Evolutionary conservation across 495 filamentous ascomycete genomes (phyloP).

Genomic region (Penicillium simplicissimum): DNA sequence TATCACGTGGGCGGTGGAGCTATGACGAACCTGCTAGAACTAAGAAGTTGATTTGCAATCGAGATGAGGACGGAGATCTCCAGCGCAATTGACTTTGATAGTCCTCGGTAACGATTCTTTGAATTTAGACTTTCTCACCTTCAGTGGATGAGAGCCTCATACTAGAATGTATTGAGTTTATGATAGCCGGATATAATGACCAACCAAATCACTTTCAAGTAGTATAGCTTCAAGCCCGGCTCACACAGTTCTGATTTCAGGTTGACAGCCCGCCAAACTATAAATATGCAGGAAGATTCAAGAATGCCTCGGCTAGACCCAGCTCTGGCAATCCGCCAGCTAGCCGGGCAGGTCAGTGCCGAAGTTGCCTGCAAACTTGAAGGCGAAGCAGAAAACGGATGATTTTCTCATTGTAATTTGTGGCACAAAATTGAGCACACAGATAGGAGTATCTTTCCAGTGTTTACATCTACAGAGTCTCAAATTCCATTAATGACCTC

Average conservation of each 20-base stretch:
- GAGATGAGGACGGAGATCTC: neutral
- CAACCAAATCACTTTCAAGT: neutral
- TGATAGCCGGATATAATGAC: neutral
- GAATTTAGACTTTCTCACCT: neutral
- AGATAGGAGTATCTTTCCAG: too few relatives aligned
- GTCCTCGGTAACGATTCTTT: neutral
- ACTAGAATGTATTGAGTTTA: neutral
- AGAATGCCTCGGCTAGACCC: neutral
- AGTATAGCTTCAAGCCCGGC: neutral
- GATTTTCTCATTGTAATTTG: neutral
- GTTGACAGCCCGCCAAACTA: too few relatives aligned
- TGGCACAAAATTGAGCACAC: too few relatives aligned
- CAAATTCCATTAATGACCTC: neutral
- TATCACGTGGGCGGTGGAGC: constrained; percentile 41
- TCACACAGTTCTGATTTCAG: neutral
- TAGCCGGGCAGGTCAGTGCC: neutral
- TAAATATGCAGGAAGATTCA: neutral
- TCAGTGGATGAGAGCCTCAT: neutral
- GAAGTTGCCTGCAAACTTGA: neutral
- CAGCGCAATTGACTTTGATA: neutral
- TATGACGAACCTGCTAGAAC: constrained; percentile 34
- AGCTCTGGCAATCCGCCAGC: neutral
- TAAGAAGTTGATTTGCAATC: constrained; percentile 1
- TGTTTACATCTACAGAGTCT: neutral
- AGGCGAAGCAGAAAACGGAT: constrained; percentile 7